Percentiles rank a stretch among this genome's conserved stretches.
phyloP scores from a whole-genome alignment of 768 basidiomycete genomes.

The Mycena olivaceomarginata region DNA sequence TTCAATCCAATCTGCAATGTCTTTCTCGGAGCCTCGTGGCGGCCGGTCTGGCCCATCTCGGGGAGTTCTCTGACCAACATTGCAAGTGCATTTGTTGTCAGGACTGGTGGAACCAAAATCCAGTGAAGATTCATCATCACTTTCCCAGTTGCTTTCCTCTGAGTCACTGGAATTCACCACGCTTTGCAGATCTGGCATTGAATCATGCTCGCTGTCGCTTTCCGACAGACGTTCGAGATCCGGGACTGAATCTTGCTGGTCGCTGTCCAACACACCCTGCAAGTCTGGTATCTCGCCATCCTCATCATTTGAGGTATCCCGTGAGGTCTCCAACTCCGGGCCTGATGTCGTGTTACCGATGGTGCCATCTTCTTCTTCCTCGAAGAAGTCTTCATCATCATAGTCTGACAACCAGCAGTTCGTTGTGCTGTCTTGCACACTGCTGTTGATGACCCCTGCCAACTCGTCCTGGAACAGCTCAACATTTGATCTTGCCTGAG shows the following conservation, averaged over 20 bases:
- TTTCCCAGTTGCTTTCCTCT: conserved; percentile 15
- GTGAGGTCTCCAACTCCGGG: too few relatives aligned
- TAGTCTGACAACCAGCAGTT: too few relatives aligned
- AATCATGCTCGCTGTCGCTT: not conserved
- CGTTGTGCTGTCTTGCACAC: too few relatives aligned
- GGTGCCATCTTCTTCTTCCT: conserved; percentile 15
- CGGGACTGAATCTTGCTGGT: not conserved
- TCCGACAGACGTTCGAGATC: not conserved
- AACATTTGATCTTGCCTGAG: conserved; percentile 10
- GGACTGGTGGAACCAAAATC: not conserved
- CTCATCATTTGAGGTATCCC: too few relatives aligned
- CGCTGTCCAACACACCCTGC: too few relatives aligned
- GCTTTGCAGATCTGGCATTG: conserved; percentile 16
- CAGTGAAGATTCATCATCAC: conserved; percentile 27
- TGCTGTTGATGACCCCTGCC: too few relatives aligned
- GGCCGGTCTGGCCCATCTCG: conserved; percentile 13
- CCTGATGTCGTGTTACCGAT: not conserved
- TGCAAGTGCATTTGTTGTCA: conserved; percentile 8
- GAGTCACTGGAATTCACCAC: not conserved
- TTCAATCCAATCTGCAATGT: not conserved
- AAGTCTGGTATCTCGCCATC: too few relatives aligned
- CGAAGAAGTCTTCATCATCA: not conserved
- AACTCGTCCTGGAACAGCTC: not conserved
- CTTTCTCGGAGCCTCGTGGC: not conserved
- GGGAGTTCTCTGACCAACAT: not conserved